Percentiles rank a stretch among this genome's conserved stretches.
These are phyloP conservation scores for Gleditsia sinensis DNA, from an alignment of 306 rosid species.

Conservation along the genomic window DNA sequence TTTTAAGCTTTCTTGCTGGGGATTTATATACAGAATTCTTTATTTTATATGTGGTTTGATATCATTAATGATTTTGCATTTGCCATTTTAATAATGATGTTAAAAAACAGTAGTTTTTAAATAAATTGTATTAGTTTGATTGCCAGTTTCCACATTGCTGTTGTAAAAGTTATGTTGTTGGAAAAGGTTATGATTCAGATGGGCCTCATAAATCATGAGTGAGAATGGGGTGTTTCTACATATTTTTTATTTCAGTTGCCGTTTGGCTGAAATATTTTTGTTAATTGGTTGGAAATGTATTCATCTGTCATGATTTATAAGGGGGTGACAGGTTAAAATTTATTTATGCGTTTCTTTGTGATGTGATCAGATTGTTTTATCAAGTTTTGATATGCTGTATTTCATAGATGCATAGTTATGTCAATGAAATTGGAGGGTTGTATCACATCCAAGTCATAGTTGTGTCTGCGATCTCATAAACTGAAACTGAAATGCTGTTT, in stretches of 20 bases:
- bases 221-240: neutral
- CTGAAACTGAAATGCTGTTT: conserved; percentile 27
- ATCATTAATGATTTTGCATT: neutral
- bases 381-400: neutral
- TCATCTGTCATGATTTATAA: neutral
- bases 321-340: neutral
- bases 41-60: neutral
- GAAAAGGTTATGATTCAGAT: neutral
- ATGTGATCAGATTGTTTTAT: neutral
- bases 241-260: neutral
- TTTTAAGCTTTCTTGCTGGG: too few relatives aligned
- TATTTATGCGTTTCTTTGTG: neutral
- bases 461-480: neutral
- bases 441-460: neutral
- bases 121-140: neutral
- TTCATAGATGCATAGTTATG: neutral
- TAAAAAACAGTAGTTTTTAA: neutral
- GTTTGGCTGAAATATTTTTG: neutral
- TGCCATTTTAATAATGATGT: neutral
- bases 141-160: too few relatives aligned
- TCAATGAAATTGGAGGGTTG: conserved; percentile 5
- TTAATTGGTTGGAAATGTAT: neutral
- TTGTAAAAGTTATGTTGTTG: neutral
- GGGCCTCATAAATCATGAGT: neutral
- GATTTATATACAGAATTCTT: too few relatives aligned